Conservation (phyloP, 2,329 filamentous ascomycete species). For the Alternaria gaisen region DNA sequence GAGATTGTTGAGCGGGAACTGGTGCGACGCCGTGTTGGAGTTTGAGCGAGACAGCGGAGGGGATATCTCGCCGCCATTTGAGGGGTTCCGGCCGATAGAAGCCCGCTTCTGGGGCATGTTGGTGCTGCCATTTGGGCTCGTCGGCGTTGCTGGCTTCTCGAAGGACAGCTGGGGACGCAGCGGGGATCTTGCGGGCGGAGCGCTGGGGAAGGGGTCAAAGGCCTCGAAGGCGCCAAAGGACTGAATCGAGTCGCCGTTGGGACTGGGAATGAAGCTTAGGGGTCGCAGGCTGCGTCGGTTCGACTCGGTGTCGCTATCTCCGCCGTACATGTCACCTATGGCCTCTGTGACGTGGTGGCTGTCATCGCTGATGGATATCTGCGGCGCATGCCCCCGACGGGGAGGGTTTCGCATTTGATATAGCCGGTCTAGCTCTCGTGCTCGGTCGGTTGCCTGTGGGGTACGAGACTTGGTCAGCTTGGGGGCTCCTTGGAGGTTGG, state of each 20-base stretch:
- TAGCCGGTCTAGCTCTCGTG: slow-evolving; percentile 56
- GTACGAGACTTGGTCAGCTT: slow-evolving; percentile 40
- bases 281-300: slow-evolving; percentile 68
- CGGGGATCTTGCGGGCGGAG: slow-evolving; percentile 54
- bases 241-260: slow-evolving; percentile 61
- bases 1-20: slow-evolving; percentile 80
- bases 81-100: slow-evolving; percentile 22
- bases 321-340: slow-evolving; percentile 89
- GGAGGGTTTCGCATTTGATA: slow-evolving; percentile 63
- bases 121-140: slow-evolving; percentile 31
- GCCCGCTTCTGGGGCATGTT: slow-evolving; percentile 21
- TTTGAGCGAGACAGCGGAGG: slow-evolving; percentile 51
- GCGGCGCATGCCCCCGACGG: slow-evolving; percentile 66
- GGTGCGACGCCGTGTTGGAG: slow-evolving; percentile 61
- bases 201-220: slow-evolving; percentile 45
- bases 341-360: slow-evolving; percentile 94
- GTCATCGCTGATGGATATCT: slow-evolving; percentile 81
- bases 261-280: slow-evolving; percentile 75
- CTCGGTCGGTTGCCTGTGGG: slow-evolving; percentile 52
- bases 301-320: slow-evolving; percentile 70
- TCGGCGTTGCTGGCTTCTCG: slow-evolving; percentile 19
- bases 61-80: slow-evolving; percentile 41
- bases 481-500: slow-evolving; percentile 6
- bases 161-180: slow-evolving; percentile 47
- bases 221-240: slow-evolving; percentile 34